Evolutionary conservation across 1,284 basidiomycete genomes (phyloP).

Genomic region (Anthracocystis panici-leucophaei): DNA sequence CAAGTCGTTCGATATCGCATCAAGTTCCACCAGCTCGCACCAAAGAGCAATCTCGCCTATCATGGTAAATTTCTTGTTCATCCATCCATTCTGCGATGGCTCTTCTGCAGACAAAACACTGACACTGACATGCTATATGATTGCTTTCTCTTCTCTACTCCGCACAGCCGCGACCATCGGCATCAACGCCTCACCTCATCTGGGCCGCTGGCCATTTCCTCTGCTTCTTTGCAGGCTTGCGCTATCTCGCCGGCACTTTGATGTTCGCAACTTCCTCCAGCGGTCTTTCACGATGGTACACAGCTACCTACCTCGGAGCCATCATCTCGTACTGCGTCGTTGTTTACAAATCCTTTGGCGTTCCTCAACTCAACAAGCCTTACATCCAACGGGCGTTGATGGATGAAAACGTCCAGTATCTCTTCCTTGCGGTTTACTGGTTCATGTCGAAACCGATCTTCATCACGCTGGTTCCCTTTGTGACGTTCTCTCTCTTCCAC

Average conservation of each 20-base stretch:
- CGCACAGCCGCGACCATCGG: constrained; percentile 50
- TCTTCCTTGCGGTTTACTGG: constrained; percentile 69
- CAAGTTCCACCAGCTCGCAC: background rate
- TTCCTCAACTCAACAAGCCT: constrained; percentile 65
- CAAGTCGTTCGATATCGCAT: background rate
- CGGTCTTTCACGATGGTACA: constrained; percentile 64
- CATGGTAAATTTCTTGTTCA: constrained; percentile 19
- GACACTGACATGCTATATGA: constrained; percentile 7
- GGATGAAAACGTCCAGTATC: constrained; percentile 70
- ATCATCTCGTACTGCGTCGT: constrained; percentile 69
- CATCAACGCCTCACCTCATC: constrained; percentile 68
- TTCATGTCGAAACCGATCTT: constrained; percentile 69
- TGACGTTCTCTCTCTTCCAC: constrained; percentile 70
- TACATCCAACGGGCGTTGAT: constrained; percentile 69
- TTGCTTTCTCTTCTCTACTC: background rate
- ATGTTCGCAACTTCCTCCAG: constrained; percentile 55
- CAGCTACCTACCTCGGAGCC: constrained; percentile 66
- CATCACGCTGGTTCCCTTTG: constrained; percentile 68
- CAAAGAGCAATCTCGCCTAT: constrained; percentile 10
- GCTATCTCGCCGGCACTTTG: constrained; percentile 59
- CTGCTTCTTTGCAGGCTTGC: constrained; percentile 66
- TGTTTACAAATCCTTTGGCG: constrained; percentile 69
- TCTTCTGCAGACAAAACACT: no score
- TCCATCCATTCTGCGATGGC: background rate
- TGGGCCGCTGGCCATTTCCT: constrained; percentile 69